phyloP scores from a whole-genome alignment of 164 flowering plant species.

The Dillenia suffruticosa region DNA sequence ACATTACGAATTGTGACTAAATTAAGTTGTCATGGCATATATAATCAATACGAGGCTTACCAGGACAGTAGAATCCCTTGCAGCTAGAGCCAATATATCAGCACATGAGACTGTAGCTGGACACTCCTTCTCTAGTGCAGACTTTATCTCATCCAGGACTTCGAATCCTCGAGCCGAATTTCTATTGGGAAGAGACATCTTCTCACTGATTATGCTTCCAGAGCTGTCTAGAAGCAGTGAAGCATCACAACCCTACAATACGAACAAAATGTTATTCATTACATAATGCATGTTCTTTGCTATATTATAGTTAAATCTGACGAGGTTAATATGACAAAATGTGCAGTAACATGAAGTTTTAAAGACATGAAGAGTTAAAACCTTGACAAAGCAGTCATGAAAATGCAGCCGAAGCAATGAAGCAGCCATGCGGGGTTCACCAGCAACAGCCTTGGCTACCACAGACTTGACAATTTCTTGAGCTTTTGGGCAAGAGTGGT shows the following conservation, averaged over 20 bases:
- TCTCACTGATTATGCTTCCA: conserved; percentile 65
- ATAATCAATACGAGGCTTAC: conserved; percentile 26
- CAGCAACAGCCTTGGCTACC: conserved; percentile 68
- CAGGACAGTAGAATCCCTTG: conserved; percentile 85
- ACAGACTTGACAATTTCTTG: conserved; percentile 65
- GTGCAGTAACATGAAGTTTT: too few species aligned
- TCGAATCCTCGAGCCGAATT: conserved; percentile 88
- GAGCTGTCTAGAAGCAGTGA: conserved; percentile 72
- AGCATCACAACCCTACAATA: conserved; percentile 85
- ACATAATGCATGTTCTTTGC: too few species aligned
- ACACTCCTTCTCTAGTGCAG: conserved; percentile 82
- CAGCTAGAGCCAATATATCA: conserved; percentile 80
- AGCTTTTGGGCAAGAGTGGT: conserved; percentile 73
- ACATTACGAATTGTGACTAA: not conserved
- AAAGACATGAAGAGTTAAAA: conserved; percentile 4
- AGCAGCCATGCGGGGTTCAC: conserved; percentile 87
- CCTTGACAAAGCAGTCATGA: conserved; percentile 98
- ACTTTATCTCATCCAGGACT: conserved; percentile 80
- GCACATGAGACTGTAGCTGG: conserved; percentile 94
- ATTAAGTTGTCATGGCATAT: not conserved
- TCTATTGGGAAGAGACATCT: conserved; percentile 61
- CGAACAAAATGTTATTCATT: not conserved
- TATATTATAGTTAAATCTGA: too few species aligned
- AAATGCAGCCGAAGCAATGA: conserved; percentile 89
- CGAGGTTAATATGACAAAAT: too few species aligned